phyloP scores from a whole-genome alignment of 139 green algal species.

The Auxenochlorella pyrenoidosa region DNA sequence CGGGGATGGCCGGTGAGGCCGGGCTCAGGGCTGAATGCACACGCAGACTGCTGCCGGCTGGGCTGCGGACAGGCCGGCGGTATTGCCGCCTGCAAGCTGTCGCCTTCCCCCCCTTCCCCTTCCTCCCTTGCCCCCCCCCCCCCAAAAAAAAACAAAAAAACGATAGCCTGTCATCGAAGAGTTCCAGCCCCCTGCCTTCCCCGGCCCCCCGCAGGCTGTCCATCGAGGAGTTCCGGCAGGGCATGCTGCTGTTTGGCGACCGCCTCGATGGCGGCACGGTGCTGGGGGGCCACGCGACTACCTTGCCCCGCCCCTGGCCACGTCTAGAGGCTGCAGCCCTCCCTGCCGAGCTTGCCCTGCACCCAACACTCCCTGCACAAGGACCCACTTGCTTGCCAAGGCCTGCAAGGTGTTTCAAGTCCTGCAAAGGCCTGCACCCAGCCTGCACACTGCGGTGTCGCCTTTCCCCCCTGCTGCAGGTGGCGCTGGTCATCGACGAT shows the following conservation, averaged over 20 bases:
- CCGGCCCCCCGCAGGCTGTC: neutral
- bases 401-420: neutral
- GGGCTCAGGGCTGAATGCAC: neutral
- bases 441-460: too few relatives aligned
- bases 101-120: too few relatives aligned
- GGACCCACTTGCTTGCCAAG: too few relatives aligned
- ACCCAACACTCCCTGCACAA: too few relatives aligned
- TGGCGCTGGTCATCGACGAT: too few relatives aligned
- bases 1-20: slow-evolving; percentile 18
- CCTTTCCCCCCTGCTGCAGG: too few relatives aligned
- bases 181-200: neutral
- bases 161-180: neutral
- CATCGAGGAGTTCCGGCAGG: slow-evolving; percentile 19
- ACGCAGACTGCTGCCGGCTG: neutral
- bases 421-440: neutral
- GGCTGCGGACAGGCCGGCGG: neutral
- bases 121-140: too few relatives aligned
- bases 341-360: neutral
- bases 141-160: too few relatives aligned
- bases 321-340: neutral
- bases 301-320: neutral
- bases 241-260: neutral
- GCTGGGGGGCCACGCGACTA: neutral
- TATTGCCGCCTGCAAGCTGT: neutral
- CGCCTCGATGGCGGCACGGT: slow-evolving; percentile 20